Base-by-base conservation (phyloP, 2,329 filamentous ascomycete species). In the Epichloe hybrida region DNA sequence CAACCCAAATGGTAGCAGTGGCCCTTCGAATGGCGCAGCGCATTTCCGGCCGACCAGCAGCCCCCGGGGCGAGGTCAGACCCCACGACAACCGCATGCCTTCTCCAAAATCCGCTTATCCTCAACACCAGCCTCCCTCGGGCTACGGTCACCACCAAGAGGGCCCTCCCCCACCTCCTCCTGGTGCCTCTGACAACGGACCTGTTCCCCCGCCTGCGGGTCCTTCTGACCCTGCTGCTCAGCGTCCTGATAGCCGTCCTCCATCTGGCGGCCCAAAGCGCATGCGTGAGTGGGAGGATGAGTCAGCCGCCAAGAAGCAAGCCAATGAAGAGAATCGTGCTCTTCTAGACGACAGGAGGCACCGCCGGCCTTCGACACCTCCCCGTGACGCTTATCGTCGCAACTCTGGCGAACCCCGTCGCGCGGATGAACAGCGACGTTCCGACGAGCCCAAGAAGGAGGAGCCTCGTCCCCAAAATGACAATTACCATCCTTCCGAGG, bases 211-310 rank as follows among this genome's bases (percentile, higher is more conserved):
- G 46, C 49, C 69, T 69, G 5, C 69, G 4, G 59, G 69, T 1
- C 70, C 74, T 52, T 80, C 84, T 44, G 82, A 84, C 45, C 84
- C 91, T 61, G 78, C 80, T 23, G 74, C 79, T 53, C 84, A 75
- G 51, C 67, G 69, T 50, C 71, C 79, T 53, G 77, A 80, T 50
- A 76, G 95, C 51, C 79, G 89, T n/a, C 87, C 89, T 17, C 69
- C 84, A 1, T 94, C 88, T 38, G 85, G 87, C 11, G 79, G 79
- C 3, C 81, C 84, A 52, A 98, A 98, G 75, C 81, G 93, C 52
- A 77, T 83, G 65, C 83, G 90, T 46, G 93, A 97, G 62, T 96
- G 93, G 90, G 93, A 97, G 58, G 85, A 91, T 37, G 88, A 94
- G 37, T 72, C 80, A 21, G 70, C 81, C 4, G 74, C 76, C 43